phyloP scores from a whole-genome alignment of 768 basidiomycete species.

The Lactarius quietus region DNA sequence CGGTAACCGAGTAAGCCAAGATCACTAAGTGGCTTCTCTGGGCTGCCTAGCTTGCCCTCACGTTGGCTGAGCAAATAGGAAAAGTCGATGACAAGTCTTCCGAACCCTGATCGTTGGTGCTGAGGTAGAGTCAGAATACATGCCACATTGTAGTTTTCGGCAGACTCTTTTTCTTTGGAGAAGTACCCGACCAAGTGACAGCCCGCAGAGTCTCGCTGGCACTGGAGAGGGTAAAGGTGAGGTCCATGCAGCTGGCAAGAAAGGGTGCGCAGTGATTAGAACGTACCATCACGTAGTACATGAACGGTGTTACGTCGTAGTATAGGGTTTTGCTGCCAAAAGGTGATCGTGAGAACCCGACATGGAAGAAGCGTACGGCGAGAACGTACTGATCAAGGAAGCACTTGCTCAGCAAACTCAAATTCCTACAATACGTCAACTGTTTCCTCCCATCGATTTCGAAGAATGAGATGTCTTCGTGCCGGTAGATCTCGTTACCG shows the following conservation, averaged over 20 bases:
- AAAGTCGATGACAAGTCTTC: conserved; percentile 94
- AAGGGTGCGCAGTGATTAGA: neutral
- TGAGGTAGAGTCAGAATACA: conserved; percentile 99
- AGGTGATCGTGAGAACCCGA: conserved; percentile 5
- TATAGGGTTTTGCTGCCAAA: conserved; percentile 86
- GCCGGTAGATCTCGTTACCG: conserved; percentile 98
- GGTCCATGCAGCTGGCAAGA: neutral
- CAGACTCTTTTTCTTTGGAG: conserved; percentile 98
- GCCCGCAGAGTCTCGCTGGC: conserved; percentile 80
- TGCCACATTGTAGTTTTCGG: conserved; percentile 97
- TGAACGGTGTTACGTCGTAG: conserved; percentile 99
- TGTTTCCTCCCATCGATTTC: conserved; percentile 98
- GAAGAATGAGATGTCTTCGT: conserved; percentile 96
- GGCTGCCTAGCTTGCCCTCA: conserved; percentile 92
- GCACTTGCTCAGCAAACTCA: conserved; percentile 95
- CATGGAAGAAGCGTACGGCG: conserved; percentile 3
- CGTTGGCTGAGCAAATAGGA: conserved; percentile 97
- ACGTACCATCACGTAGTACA: conserved; percentile 97
- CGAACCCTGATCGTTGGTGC: conserved; percentile 94
- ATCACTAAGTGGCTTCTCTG: conserved; percentile 96
- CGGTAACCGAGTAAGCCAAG: conserved; percentile 89
- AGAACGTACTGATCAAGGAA: conserved; percentile 92
- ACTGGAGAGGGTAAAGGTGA: conserved; percentile 40
- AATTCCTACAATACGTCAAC: conserved; percentile 92
- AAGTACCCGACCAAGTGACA: conserved; percentile 98